A percentile compares a stretch with the other conserved stretches of the same genome.
These are phyloP conservation scores for Kwoniella heveanensis DNA, from an alignment of 768 basidiomycete species.

Conservation along the genomic window DNA sequence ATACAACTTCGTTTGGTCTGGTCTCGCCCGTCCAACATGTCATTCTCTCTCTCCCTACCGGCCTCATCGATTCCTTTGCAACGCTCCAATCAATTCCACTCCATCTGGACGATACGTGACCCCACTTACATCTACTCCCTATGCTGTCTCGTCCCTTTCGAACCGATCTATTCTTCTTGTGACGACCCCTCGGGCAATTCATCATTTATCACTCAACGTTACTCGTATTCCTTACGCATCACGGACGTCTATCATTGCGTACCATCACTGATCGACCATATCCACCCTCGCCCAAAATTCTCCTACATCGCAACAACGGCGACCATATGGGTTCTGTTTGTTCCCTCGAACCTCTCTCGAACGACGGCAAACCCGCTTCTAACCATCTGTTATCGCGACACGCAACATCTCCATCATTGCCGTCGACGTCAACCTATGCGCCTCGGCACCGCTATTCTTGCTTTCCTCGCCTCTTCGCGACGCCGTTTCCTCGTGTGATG, in stretches of 20 bases:
- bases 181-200: background rate
- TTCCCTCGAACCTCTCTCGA: background rate
- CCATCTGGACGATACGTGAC: background rate
- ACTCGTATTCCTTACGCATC: background rate
- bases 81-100: background rate
- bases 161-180: background rate
- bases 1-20: too few species aligned
- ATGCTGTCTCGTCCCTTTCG: too few species aligned
- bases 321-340: background rate
- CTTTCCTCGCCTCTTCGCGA: conserved; percentile 3
- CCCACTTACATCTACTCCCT: too few species aligned
- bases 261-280: background rate
- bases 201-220: background rate
- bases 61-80: too few species aligned
- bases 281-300: background rate
- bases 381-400: background rate
- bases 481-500: conserved; percentile 8
- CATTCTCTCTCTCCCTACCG: too few species aligned
- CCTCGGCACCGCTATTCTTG: background rate
- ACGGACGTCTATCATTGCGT: background rate
- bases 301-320: background rate
- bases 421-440: background rate
- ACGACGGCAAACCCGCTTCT: background rate
- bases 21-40: background rate
- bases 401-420: background rate